Evolutionary conservation across 2,329 filamentous ascomycete species (phyloP).

Genomic region (Colletotrichum sp.): DNA sequence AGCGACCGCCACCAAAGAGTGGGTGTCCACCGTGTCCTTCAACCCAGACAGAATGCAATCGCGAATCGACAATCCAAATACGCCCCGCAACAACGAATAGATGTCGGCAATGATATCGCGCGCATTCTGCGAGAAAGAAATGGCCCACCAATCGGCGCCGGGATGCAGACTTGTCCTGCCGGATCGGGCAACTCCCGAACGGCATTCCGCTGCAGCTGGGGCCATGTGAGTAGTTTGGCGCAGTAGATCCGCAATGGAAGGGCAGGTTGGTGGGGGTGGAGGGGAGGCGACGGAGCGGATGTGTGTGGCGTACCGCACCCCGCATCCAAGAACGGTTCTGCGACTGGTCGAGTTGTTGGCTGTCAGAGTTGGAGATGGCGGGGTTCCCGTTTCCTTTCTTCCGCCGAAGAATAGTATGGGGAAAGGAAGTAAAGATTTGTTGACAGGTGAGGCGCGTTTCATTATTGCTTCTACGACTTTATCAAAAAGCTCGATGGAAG

Average conservation of each 20-base stretch:
- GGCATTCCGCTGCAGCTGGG: conserved; percentile 17
- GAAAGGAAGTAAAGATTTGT: background rate
- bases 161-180: background rate
- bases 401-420: background rate
- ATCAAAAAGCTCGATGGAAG: background rate
- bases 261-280: background rate
- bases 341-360: background rate
- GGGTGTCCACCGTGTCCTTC: background rate
- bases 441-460: background rate
- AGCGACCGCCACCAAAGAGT: background rate
- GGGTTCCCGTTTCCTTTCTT: background rate
- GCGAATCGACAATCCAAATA: background rate
- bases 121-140: background rate
- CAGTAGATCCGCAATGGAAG: background rate
- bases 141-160: conserved; percentile 19
- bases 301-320: background rate
- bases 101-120: background rate
- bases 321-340: background rate
- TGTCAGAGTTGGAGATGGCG: background rate
- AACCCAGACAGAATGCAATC: background rate
- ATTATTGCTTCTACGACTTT: background rate
- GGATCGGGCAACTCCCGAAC: conserved; percentile 14
- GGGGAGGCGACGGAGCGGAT: background rate
- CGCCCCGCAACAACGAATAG: background rate
- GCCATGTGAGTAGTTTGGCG: conserved; percentile 1